A percentile compares a stretch with the other conserved stretches of the same genome.
phyloP scores from a whole-genome alignment of 73 alveolate genomes.

The Paramecium tetraurelia region DNA sequence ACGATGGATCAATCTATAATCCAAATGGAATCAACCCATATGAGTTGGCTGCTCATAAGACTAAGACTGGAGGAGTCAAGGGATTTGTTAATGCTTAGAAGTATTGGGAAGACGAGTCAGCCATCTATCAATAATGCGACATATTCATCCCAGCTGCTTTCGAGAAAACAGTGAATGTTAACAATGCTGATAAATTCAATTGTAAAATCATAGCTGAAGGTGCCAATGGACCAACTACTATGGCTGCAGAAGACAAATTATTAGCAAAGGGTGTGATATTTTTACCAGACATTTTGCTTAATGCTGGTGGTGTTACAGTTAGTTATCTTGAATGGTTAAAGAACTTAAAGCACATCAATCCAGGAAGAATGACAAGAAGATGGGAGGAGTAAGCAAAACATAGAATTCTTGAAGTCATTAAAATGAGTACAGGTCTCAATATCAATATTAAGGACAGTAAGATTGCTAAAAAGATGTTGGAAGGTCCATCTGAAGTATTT shows the following conservation, averaged over 20 bases:
- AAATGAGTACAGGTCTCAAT: constrained; percentile 52
- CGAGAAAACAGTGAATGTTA: constrained; percentile 65
- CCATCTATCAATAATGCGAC: constrained; percentile 73
- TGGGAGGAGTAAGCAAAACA: constrained; percentile 73
- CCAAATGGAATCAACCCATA: constrained; percentile 73
- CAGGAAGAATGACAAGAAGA: constrained; percentile 83
- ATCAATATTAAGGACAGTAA: constrained; percentile 54
- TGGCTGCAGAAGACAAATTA: constrained; percentile 71
- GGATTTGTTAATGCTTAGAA: constrained; percentile 71
- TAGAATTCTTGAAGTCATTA: constrained; percentile 42
- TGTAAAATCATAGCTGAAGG: constrained; percentile 79
- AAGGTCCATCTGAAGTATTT: constrained; percentile 76
- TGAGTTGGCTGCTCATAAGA: constrained; percentile 65
- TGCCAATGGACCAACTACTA: constrained; percentile 82
- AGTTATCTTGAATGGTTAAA: constrained; percentile 89
- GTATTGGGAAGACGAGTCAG: constrained; percentile 56
- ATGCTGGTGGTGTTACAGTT: constrained; percentile 91
- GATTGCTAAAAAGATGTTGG: constrained; percentile 46
- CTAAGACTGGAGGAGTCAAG: constrained; percentile 64
- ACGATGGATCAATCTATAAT: constrained; percentile 73
- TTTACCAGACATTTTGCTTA: constrained; percentile 82
- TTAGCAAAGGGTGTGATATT: constrained; percentile 70
- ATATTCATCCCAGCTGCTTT: constrained; percentile 72
- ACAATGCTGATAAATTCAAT: constrained; percentile 73
- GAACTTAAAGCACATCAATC: constrained; percentile 77